A percentile compares a stretch with the other conserved stretches of the same genome.
Conservation (phyloP, 2,329 filamentous ascomycete genomes). For the Hymenoscyphus infarciens region DNA sequence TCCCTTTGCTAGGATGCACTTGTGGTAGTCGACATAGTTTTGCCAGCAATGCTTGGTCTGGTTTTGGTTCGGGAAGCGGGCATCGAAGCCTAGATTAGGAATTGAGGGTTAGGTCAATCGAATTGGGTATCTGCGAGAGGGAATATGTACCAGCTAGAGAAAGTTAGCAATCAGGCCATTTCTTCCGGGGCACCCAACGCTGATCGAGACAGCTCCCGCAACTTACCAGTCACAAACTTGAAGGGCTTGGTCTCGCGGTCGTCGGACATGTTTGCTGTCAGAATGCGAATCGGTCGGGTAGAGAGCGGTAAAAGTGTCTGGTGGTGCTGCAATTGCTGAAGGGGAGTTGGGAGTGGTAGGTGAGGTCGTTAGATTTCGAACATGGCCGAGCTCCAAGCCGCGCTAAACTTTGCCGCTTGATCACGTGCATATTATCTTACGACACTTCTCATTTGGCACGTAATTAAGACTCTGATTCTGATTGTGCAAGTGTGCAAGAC, state of each 20-base stretch:
- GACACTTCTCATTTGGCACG: too few species aligned
- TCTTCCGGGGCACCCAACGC: slow-evolving; percentile 19
- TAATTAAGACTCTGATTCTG: too few species aligned
- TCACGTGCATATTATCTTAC: too few species aligned
- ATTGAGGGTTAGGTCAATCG: slow-evolving; percentile 19
- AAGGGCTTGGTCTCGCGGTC: slow-evolving; percentile 97
- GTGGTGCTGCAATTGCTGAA: slow-evolving; percentile 31
- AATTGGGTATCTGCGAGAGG: slow-evolving; percentile 13
- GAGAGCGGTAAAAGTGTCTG: slow-evolving; percentile 31
- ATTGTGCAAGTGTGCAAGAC: too few species aligned
- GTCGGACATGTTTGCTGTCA: slow-evolving; percentile 77
- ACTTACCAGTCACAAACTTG: slow-evolving; percentile 99
- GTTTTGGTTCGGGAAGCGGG: slow-evolving; percentile 98
- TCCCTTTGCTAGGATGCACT: slow-evolving; percentile 97
- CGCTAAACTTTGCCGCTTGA: background rate
- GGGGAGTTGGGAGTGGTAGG: slow-evolving; percentile 35
- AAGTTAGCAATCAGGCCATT: slow-evolving; percentile 41
- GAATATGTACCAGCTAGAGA: slow-evolving; percentile 45
- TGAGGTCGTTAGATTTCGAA: slow-evolving; percentile 28
- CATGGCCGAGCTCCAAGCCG: slow-evolving; percentile 23
- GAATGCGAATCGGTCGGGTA: slow-evolving; percentile 31
- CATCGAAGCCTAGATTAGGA: slow-evolving; percentile 78
- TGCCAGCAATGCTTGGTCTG: slow-evolving; percentile 99
- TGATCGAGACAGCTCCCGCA: slow-evolving; percentile 18
- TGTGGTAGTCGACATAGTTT: slow-evolving; percentile 99